Evolutionary conservation across 305 asterid genomes (phyloP).

Genomic region (Fraxinus floribunda): DNA sequence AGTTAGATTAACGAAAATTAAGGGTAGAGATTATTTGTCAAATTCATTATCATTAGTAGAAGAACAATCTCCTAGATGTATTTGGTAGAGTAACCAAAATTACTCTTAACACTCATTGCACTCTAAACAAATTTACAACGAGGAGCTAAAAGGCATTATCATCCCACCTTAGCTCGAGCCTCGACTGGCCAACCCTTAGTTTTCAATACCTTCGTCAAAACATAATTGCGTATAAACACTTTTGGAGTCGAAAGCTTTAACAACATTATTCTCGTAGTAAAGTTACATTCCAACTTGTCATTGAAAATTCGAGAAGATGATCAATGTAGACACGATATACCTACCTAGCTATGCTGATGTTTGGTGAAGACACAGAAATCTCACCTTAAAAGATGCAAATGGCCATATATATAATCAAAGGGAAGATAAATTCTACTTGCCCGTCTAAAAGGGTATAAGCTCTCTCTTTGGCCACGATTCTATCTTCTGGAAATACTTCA

Average conservation of each 20-base stretch:
- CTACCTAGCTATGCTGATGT: neutral
- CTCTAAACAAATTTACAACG: no score
- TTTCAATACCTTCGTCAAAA: no score
- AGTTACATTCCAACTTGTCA: neutral
- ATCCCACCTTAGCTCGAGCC: no score
- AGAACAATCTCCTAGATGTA: no score
- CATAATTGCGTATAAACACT: neutral
- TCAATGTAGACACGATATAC: neutral
- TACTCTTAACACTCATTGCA: no score
- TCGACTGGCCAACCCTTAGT: no score
- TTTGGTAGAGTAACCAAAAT: no score
- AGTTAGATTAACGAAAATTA: no score
- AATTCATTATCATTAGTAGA: no score
- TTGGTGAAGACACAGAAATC: neutral
- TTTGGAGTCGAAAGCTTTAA: neutral
- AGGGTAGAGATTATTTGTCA: no score
- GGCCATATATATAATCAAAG: neutral
- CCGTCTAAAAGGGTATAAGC: constrained; percentile 42
- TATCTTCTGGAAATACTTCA: constrained; percentile 66
- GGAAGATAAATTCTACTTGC: neutral
- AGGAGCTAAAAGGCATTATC: no score
- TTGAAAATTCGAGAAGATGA: neutral
- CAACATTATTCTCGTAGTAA: neutral
- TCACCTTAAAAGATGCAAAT: neutral
- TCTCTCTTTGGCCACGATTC: constrained; percentile 83